Conservation (phyloP, 495 filamentous ascomycete genomes). For the Aspergillus bertholletiae region DNA sequence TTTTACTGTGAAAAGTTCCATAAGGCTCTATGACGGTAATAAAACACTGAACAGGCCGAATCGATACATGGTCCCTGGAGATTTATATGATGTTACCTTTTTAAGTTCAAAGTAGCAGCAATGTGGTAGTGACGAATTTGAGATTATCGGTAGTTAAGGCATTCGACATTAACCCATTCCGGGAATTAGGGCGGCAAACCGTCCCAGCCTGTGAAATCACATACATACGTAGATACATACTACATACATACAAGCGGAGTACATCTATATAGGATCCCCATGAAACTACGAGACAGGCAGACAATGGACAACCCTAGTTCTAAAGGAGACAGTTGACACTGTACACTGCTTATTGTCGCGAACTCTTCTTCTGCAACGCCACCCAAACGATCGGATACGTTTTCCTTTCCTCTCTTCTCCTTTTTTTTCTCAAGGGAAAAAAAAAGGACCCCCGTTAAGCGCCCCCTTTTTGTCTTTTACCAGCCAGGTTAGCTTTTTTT, state of each 20-base stretch:
- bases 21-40: too few species aligned
- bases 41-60: too few species aligned
- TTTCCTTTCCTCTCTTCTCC: neutral
- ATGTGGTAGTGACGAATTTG: constrained; percentile 12
- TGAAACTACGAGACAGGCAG: neutral
- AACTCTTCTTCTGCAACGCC: constrained; percentile 7
- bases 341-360: neutral
- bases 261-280: constrained; percentile 8
- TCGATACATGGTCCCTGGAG: too few species aligned
- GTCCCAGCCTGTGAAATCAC: neutral
- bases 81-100: too few species aligned
- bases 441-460: too few species aligned
- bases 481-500: neutral
- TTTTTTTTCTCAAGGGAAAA: neutral
- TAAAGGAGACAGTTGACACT: neutral
- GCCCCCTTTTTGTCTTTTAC: neutral
- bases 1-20: too few species aligned
- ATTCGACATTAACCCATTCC: constrained; percentile 2
- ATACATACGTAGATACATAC: constrained; percentile 1
- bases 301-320: neutral
- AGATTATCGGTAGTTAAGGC: neutral
- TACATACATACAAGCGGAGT: constrained; percentile 8
- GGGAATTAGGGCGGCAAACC: constrained; percentile 7
- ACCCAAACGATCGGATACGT: neutral
- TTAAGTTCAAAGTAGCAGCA: neutral